Percentiles rank a stretch among this genome's conserved stretches.
Conservation (phyloP, 352 stramenopile genomes). For the Pythium monospermum region DNA sequence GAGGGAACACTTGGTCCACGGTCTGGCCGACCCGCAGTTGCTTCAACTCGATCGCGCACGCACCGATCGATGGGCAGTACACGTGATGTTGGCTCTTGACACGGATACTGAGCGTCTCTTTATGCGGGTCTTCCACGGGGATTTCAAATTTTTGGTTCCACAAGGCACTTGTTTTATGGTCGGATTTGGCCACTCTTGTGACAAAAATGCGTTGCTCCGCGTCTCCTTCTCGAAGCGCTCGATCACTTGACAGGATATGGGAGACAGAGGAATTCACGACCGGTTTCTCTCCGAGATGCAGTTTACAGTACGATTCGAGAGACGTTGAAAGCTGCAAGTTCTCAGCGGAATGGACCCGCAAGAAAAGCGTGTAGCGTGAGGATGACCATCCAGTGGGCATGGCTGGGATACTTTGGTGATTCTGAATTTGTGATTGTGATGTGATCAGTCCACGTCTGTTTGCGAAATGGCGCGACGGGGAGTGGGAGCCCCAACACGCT, state of each 20-base stretch:
- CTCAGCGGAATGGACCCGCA: not conserved
- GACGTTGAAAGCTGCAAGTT: not conserved
- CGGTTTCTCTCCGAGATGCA: not conserved
- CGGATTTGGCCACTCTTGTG: conserved; percentile 44
- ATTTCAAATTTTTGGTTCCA: conserved; percentile 81
- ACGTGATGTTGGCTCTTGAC: conserved; percentile 68
- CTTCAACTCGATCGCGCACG: conserved; percentile 53
- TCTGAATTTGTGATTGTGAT: too few species aligned
- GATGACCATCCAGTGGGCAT: too few species aligned
- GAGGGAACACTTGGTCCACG: conserved; percentile 50
- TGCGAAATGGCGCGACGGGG: too few species aligned
- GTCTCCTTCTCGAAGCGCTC: not conserved
- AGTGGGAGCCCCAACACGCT: too few species aligned
- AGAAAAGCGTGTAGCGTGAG: not conserved
- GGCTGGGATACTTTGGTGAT: too few species aligned
- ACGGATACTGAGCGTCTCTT: conserved; percentile 59
- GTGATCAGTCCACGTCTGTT: too few species aligned
- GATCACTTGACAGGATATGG: not conserved
- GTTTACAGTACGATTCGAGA: not conserved
- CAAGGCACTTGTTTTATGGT: conserved; percentile 29
- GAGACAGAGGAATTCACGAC: not conserved
- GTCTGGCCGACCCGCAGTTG: conserved; percentile 40
- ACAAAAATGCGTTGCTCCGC: conserved; percentile 23
- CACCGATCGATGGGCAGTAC: conserved; percentile 58
- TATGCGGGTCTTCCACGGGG: conserved; percentile 36